Percentiles rank a stretch among this genome's conserved stretches.
Evolutionary conservation across 768 basidiomycete species (phyloP).

Genomic region (Gyrodon lividus): DNA sequence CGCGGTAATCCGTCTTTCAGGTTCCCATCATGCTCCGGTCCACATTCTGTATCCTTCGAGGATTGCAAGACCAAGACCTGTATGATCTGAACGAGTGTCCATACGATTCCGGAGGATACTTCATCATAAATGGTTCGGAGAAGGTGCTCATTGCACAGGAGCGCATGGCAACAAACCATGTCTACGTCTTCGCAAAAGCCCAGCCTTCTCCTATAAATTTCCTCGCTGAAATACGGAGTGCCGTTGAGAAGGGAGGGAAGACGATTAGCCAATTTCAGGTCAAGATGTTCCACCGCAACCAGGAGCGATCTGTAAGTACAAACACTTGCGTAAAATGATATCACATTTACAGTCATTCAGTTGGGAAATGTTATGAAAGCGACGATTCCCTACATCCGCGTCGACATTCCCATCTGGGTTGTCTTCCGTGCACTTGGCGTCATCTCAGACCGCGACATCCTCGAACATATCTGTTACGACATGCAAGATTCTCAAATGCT

Average conservation of each 20-base stretch:
- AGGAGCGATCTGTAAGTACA: constrained; percentile 77
- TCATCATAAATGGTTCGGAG: constrained; percentile 99
- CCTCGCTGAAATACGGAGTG: constrained; percentile 95
- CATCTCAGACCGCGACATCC: constrained; percentile 95
- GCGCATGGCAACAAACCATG: constrained; percentile 98
- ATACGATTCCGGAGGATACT: constrained; percentile 98
- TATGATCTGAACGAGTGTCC: constrained; percentile 97
- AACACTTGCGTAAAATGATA: not conserved
- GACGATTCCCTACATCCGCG: constrained; percentile 96
- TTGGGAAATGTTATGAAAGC: constrained; percentile 93
- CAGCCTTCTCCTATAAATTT: constrained; percentile 95
- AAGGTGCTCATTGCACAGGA: constrained; percentile 99
- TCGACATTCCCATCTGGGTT: constrained; percentile 98
- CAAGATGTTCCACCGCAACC: constrained; percentile 91
- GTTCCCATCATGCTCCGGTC: constrained; percentile 98
- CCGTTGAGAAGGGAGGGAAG: constrained; percentile 97
- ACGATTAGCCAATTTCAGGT: constrained; percentile 97
- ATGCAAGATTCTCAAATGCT: constrained; percentile 94
- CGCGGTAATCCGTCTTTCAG: constrained; percentile 39
- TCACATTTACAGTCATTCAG: constrained; percentile 36
- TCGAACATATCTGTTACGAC: constrained; percentile 98
- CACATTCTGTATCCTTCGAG: constrained; percentile 89
- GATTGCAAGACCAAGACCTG: constrained; percentile 73
- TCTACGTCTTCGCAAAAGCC: constrained; percentile 98
- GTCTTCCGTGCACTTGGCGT: constrained; percentile 98